Base-by-base conservation (phyloP, 2,329 filamentous ascomycete genomes). In the Fusarium pseudonygamai region DNA sequence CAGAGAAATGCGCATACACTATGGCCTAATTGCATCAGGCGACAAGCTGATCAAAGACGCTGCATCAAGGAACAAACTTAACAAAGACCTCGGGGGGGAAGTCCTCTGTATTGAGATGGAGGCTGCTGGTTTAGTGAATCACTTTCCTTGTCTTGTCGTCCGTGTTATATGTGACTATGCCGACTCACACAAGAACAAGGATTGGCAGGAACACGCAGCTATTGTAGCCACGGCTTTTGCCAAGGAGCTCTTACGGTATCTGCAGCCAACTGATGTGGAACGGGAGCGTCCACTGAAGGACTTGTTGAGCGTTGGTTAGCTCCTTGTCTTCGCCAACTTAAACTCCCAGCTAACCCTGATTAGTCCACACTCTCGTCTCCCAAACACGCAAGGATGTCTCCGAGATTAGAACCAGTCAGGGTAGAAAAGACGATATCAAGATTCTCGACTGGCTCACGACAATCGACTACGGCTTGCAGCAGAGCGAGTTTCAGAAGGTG, bases 291-390 rank as follows among this genome's bases (percentile, higher is more conserved):
- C 24, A 0, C 7, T 45, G 7, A 45, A 45, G 0, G n/a, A 26
- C 0, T 9, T 45, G 0, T n/a, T n/a, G n/a, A n/a, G n/a, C n/a
- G n/a, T n/a, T n/a, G n/a, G n/a, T n/a, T n/a, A n/a, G n/a, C n/a
- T n/a, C n/a, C n/a, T n/a, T n/a, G n/a, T n/a, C n/a, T n/a, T n/a
- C n/a, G n/a, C n/a, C n/a, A n/a, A 32, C 30, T 30, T 30, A 9
- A 30, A 30, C 28, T 30, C 8, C 30, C n/a, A 43, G 2, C 40
- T 43, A 5, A 24, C 0, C 7, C 0, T 24, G 3, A 6, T 1
- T 18, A 45, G 42, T 26, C 42, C 42, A 14, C 16, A 3, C 5
- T 0, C 24, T 45, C 4, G 3, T 45, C 3, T 26, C 24, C 2
- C 11, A 26, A 20, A 26, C 16, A 26, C 42, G 4, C 11, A 0